phyloP scores from a whole-genome alignment of 2,329 filamentous ascomycete genomes.

The Aspergillus piperis region DNA sequence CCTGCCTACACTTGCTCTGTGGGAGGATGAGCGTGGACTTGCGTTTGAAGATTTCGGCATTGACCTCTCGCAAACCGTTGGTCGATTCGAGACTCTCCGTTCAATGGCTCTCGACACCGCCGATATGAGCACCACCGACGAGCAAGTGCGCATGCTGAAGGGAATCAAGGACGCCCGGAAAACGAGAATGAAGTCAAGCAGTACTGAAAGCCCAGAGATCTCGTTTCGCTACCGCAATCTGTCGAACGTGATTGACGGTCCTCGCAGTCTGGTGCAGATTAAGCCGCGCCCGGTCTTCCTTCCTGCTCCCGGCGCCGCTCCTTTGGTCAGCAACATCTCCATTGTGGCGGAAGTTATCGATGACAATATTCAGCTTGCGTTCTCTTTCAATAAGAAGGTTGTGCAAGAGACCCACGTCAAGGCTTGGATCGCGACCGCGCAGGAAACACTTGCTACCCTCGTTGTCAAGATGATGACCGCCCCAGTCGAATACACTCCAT shows the following conservation, averaged over 20 bases:
- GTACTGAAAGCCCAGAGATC: not conserved
- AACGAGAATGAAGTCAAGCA: not conserved
- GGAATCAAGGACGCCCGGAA: not conserved
- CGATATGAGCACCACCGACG: not conserved
- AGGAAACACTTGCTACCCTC: not conserved
- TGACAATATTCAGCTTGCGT: not conserved
- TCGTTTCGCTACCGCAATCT: not conserved
- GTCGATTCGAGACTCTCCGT: not conserved
- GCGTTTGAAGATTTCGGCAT: not conserved
- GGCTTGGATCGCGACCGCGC: not conserved
- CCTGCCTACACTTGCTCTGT: not conserved
- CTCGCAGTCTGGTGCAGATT: not conserved
- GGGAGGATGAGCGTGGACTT: not conserved
- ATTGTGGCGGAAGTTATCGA: not conserved
- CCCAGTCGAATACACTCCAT: not conserved
- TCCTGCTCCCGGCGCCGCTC: not conserved
- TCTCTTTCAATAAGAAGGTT: not conserved
- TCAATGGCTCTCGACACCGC: not conserved
- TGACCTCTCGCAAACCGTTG: not conserved
- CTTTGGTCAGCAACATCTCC: not conserved
- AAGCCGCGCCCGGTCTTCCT: not conserved
- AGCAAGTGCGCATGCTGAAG: not conserved
- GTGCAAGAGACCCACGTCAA: not conserved
- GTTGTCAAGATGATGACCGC: not conserved
- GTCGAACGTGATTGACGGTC: not conserved